A percentile compares a stretch with the other conserved stretches of the same genome.
Conservation (phyloP, 352 stramenopile genomes). For the Pythium oligandrum region DNA sequence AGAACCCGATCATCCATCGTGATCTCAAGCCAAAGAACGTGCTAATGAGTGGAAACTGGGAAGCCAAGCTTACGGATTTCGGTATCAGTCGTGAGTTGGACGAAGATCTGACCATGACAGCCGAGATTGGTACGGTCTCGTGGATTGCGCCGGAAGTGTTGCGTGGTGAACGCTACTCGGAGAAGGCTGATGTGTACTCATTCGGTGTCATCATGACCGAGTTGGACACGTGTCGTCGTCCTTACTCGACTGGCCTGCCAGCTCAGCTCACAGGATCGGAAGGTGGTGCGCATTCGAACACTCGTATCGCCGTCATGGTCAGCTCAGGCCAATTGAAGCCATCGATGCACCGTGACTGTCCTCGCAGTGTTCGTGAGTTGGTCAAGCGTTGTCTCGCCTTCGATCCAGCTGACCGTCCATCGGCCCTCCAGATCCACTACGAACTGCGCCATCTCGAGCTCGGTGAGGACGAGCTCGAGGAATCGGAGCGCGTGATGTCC, state of each 20-base stretch:
- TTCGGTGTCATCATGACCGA: constrained; percentile 32
- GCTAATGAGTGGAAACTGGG: constrained; percentile 25
- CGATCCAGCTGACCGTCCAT: constrained; percentile 46
- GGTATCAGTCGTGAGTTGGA: constrained; percentile 34
- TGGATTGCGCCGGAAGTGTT: constrained; percentile 41
- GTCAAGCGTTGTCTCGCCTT: constrained; percentile 49
- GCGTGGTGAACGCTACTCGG: constrained; percentile 15
- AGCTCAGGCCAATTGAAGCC: constrained; percentile 43
- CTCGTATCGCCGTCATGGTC: constrained; percentile 14
- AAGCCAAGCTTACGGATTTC: constrained; percentile 54
- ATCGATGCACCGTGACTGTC: constrained; percentile 42
- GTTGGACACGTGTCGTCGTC: constrained; percentile 32
- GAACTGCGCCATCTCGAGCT: constrained; percentile 23
- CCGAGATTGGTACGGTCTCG: constrained; percentile 25
- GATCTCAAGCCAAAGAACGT: constrained; percentile 51
- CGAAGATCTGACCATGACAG: constrained; percentile 28
- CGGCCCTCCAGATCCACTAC: constrained; percentile 65
- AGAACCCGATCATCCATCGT: constrained; percentile 39
- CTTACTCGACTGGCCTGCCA: constrained; percentile 19
- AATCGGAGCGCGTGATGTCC: background rate
- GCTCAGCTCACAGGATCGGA: constrained; percentile 1
- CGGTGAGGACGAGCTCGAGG: background rate
- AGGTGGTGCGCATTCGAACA: constrained; percentile 1
- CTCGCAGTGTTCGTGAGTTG: constrained; percentile 33
- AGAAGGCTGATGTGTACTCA: constrained; percentile 24